Evolutionary conservation across 1,139 yeast genomes (phyloP).

Genomic region (Meyerozyma elateridarum): DNA sequence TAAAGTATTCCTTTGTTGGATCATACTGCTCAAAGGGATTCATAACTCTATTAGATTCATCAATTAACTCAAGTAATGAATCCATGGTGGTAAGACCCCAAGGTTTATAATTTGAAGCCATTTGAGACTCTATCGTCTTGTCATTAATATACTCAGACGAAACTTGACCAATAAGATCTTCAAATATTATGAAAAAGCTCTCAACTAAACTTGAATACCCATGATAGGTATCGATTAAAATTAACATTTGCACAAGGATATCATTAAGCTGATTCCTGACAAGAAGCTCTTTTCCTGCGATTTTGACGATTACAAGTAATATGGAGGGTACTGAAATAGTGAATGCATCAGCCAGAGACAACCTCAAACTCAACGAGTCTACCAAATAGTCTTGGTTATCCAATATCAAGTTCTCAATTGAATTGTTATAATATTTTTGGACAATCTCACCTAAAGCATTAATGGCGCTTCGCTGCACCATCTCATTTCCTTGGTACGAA

Average conservation of each 20-base stretch:
- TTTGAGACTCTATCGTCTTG: slow-evolving; percentile 10
- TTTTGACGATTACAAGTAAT: slow-evolving; percentile 56
- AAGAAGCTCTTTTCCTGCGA: slow-evolving; percentile 66
- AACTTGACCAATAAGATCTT: slow-evolving; percentile 56
- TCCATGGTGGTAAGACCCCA: slow-evolving; percentile 49
- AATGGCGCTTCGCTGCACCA: slow-evolving; percentile 29
- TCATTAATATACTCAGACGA: slow-evolving; percentile 29
- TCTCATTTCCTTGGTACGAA: slow-evolving; percentile 24
- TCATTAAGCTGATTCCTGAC: slow-evolving; percentile 58
- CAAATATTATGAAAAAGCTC: slow-evolving; percentile 71
- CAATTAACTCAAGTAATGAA: slow-evolving; percentile 38
- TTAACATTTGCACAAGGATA: slow-evolving; percentile 67
- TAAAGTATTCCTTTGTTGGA: slow-evolving; percentile 30
- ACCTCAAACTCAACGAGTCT: slow-evolving; percentile 65
- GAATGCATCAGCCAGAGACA: slow-evolving; percentile 59
- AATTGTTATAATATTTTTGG: slow-evolving; percentile 49
- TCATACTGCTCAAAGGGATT: slow-evolving; percentile 31
- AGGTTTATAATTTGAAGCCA: slow-evolving; percentile 34
- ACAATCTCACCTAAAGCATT: slow-evolving; percentile 37
- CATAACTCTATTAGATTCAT: slow-evolving; percentile 31
- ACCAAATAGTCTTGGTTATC: slow-evolving; percentile 77
- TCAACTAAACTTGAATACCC: slow-evolving; percentile 70
- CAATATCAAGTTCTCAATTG: slow-evolving; percentile 49
- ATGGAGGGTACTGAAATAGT: slow-evolving; percentile 74
- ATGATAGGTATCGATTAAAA: slow-evolving; percentile 76